Evolutionary conservation across 2,329 filamentous ascomycete species (phyloP).

Genomic region (Alternaria hordeiaustralica): DNA sequence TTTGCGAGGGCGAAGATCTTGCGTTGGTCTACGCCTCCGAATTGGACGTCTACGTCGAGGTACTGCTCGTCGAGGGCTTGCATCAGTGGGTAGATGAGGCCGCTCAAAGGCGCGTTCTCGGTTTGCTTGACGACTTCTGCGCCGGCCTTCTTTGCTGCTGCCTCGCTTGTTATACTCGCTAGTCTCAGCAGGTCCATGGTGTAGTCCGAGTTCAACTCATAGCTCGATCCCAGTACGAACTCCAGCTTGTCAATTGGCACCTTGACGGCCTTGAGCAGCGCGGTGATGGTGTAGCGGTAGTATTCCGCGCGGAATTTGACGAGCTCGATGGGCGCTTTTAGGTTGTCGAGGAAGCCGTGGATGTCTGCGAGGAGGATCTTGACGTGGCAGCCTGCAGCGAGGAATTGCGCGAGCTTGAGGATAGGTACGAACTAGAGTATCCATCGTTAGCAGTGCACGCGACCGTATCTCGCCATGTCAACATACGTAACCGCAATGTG

Average conservation of each 20-base stretch:
- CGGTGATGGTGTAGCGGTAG: slow-evolving; percentile 78
- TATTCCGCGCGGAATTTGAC: slow-evolving; percentile 82
- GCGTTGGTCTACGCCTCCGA: slow-evolving; percentile 78
- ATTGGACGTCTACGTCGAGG: slow-evolving; percentile 85
- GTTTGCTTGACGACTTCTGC: slow-evolving; percentile 95
- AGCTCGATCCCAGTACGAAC: slow-evolving; percentile 84
- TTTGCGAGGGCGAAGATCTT: slow-evolving; percentile 88
- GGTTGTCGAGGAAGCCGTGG: slow-evolving; percentile 78
- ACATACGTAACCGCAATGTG: slow-evolving; percentile 80
- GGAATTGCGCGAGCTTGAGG: slow-evolving; percentile 87
- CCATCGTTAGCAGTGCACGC: slow-evolving; percentile 12
- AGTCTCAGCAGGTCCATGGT: slow-evolving; percentile 88
- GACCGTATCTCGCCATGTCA: not conserved
- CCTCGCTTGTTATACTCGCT: slow-evolving; percentile 71
- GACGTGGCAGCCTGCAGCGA: slow-evolving; percentile 82
- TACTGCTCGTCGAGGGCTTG: slow-evolving; percentile 87
- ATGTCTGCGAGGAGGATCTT: slow-evolving; percentile 73
- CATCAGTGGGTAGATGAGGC: slow-evolving; percentile 83
- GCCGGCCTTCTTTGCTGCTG: slow-evolving; percentile 87
- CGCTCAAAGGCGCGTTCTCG: slow-evolving; percentile 74
- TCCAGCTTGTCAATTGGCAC: slow-evolving; percentile 79
- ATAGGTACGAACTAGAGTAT: slow-evolving; percentile 72
- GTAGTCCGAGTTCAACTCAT: slow-evolving; percentile 74
- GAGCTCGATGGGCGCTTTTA: slow-evolving; percentile 87
- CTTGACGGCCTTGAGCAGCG: slow-evolving; percentile 76